Evolutionary conservation across 208 protist genomes (phyloP), one percentile per base, ranked within the genome.

Genomic region (Wallacemonas sp.): DNA sequence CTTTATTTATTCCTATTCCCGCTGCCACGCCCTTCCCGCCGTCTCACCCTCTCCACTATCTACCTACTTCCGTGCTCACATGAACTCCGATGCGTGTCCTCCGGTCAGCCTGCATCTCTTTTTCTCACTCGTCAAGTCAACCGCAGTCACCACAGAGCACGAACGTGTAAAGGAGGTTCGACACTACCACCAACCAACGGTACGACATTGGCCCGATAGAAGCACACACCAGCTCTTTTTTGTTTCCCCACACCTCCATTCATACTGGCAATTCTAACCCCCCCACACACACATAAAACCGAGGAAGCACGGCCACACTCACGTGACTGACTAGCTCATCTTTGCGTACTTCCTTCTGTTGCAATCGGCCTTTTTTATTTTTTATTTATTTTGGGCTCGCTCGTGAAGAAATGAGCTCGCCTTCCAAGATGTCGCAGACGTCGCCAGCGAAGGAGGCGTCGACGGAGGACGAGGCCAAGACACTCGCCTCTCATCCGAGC

Each of bases 81-180:
- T n/a, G n/a, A n/a, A n/a, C n/a, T n/a, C n/a, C n/a, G n/a, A n/a
- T n/a, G n/a, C n/a, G n/a, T n/a, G n/a, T n/a, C n/a, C n/a, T n/a
- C n/a, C n/a, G n/a, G n/a, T n/a, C n/a, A n/a, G n/a, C n/a, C n/a
- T n/a, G n/a, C n/a, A n/a, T n/a, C n/a, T n/a, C n/a, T n/a, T n/a
- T n/a, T n/a, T n/a, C n/a, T n/a, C n/a, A n/a, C n/a, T n/a, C n/a
- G n/a, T n/a, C n/a, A n/a, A n/a, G n/a, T n/a, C n/a, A n/a, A n/a
- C n/a, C n/a, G n/a, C n/a, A n/a, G n/a, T n/a, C n/a, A n/a, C n/a
- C n/a, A n/a, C n/a, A n/a, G n/a, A n/a, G n/a, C n/a, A n/a, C n/a
- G n/a, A n/a, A n/a, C n/a, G n/a, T n/a, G n/a, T n/a, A n/a, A n/a
- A 52, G 60, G 26, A 71, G 66, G 59, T 48, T 34, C 21, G 48